Base-by-base conservation (phyloP, 345 rosid species). In the Euphorbia tirucalli region DNA sequence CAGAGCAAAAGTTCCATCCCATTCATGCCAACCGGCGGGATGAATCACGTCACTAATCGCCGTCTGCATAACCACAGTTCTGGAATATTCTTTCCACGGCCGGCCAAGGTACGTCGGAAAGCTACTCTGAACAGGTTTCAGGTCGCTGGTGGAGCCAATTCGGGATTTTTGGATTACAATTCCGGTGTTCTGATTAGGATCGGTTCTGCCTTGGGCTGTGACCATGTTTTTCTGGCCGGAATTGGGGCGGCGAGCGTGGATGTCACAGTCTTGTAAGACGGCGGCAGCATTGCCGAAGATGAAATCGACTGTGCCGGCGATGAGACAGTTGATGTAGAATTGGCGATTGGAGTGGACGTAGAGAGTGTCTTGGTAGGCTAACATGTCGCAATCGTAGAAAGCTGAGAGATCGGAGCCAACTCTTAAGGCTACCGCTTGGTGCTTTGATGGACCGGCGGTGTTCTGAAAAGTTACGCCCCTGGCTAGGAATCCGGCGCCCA, bases 191-290 rank as follows among this genome's bases (percentile, higher is more conserved):
- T 94, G 98, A 74, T 94, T 92, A 1, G 96, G 91, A 70, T 94
- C 98, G 0, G 77, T 80, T 25, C 97, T 77, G 68, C 98, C 98
- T 54, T 94, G 98, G 5, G 98, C 98, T 0, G 98, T 94, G 50
- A 94, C 83, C 98, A 94, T 94, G 82, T 92, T 94, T 67, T 90
- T 94, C 82, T 94, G 98, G 14, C 97, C 97, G 0, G 97, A 69
- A 11, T 82, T 74, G 9, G 98, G 98, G 1, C 67, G 79, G 7
- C 98, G 94, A 13, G 97, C 98, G 41, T 92, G 97, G 75, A 94
- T 94, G 81, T 94, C 97, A 13, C 97, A 94, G 60, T 90, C 82
- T 52, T 87, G 93, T 7, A 90, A 25, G 8, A 88, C 89, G 0
- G 75, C 93, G 0, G 87, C 96, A 0, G 84, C 82, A 39, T 90